Evolutionary conservation across 2,329 filamentous ascomycete genomes (phyloP).

Genomic region (Colletotrichum zoysiae): DNA sequence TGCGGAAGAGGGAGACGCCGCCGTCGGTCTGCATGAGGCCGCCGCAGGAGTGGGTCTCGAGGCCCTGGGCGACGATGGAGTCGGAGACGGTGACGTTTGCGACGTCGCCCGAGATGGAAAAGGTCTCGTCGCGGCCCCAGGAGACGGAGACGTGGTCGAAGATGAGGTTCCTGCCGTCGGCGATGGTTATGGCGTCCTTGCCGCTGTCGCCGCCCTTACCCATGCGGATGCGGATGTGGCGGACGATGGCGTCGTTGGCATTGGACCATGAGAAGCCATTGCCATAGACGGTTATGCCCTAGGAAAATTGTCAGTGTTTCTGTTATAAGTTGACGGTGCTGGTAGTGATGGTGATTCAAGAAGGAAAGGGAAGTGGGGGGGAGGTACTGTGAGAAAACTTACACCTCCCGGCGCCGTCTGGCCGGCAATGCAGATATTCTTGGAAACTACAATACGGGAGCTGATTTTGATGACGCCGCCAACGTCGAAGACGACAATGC

Average conservation of each 20-base stretch:
- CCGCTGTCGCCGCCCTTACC: slow-evolving; percentile 63
- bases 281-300: slow-evolving; percentile 65
- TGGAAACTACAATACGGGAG: slow-evolving; percentile 59
- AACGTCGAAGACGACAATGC: slow-evolving; percentile 63
- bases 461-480: slow-evolving; percentile 63
- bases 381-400: slow-evolving; percentile 44
- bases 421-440: slow-evolving; percentile 62
- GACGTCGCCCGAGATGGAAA: slow-evolving; percentile 62
- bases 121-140: slow-evolving; percentile 69
- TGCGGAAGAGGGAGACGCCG: slow-evolving; percentile 60
- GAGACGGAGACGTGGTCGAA: slow-evolving; percentile 67
- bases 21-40: slow-evolving; percentile 64
- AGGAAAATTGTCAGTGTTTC: neutral
- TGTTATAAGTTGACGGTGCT: neutral
- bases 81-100: slow-evolving; percentile 65
- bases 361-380: too few species aligned
- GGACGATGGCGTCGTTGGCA: slow-evolving; percentile 64
- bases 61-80: slow-evolving; percentile 65
- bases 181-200: slow-evolving; percentile 67
- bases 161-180: slow-evolving; percentile 65
- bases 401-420: slow-evolving; percentile 63
- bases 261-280: slow-evolving; percentile 66
- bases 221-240: slow-evolving; percentile 68
- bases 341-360: neutral
- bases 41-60: slow-evolving; percentile 66